Evolutionary conservation across 441 rosid species (phyloP).

Genomic region (Gossypium schwendimanii): DNA sequence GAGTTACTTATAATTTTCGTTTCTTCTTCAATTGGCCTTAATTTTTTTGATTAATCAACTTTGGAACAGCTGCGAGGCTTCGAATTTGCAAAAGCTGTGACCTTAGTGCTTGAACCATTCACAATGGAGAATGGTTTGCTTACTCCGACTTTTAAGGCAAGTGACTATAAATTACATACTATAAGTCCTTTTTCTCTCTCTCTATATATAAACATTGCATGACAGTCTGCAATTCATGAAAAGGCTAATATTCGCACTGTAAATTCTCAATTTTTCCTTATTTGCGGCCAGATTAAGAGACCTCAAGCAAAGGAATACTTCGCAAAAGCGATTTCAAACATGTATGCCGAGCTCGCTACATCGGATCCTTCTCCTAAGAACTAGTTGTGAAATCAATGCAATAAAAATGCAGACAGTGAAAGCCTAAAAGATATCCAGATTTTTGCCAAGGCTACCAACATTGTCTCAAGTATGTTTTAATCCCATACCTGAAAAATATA

Average conservation of each 20-base stretch:
- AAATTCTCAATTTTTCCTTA: neutral
- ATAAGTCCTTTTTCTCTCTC: too few species aligned
- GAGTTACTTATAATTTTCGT: neutral
- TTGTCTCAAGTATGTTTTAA: neutral
- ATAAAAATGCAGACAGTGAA: neutral
- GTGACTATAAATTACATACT: conserved; percentile 1
- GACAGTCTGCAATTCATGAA: neutral
- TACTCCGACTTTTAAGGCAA: conserved; percentile 94
- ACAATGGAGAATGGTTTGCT: conserved; percentile 77
- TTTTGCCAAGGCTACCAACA: neutral
- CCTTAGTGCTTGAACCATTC: conserved; percentile 75
- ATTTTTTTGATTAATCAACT: neutral
- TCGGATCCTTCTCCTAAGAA: conserved; percentile 45
- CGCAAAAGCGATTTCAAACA: conserved; percentile 52
- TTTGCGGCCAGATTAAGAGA: conserved; percentile 67
- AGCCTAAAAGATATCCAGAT: neutral
- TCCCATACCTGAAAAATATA: neutral
- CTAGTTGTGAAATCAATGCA: conserved; percentile 18
- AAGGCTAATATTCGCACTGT: neutral
- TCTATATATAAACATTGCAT: too few species aligned
- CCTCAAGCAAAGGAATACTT: conserved; percentile 88
- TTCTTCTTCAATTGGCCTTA: neutral
- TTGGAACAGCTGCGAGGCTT: conserved; percentile 83
- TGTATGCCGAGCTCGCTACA: conserved; percentile 65
- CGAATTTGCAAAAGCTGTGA: conserved; percentile 87